Percentiles rank a stretch among this genome's conserved stretches.
Conservation (phyloP, 345 rosid species). For the Salix caprea region DNA sequence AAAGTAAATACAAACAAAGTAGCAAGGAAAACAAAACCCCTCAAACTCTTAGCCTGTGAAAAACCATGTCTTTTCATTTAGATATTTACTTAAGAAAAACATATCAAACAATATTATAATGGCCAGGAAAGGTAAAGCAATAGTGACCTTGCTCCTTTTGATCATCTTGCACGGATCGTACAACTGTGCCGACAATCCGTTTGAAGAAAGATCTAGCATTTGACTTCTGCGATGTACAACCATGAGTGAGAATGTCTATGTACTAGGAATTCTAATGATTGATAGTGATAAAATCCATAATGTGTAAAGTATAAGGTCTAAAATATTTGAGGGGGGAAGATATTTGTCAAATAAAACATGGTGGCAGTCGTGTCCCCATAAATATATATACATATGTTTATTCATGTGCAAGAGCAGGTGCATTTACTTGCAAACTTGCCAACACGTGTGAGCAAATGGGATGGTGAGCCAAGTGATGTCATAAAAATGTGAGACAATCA, state of each 20-base stretch:
- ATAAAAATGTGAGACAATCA: background rate
- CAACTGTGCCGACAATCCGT: constrained; percentile 82
- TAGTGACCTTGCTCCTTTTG: constrained; percentile 89
- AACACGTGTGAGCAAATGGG: background rate
- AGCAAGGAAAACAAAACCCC: background rate
- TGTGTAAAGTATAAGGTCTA: background rate
- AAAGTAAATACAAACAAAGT: background rate
- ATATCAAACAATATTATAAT: background rate
- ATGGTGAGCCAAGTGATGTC: background rate
- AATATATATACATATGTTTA: background rate
- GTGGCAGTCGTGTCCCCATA: no score
- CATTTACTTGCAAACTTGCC: background rate
- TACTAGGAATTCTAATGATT: background rate
- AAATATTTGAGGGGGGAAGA: background rate
- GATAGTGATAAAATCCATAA: background rate
- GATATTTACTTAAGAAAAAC: background rate
- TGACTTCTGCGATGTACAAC: constrained; percentile 47
- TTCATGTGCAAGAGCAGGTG: background rate
- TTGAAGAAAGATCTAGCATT: constrained; percentile 73
- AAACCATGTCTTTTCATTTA: background rate
- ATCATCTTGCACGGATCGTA: constrained; percentile 85
- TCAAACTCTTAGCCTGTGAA: background rate
- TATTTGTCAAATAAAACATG: background rate
- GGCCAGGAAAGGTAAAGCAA: background rate
- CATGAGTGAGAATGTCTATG: constrained; percentile 16